Percentiles rank a stretch among this genome's conserved stretches.
phyloP scores from a whole-genome alignment of 169 alveolate species.

The Cryptosporidium meleagridis region DNA sequence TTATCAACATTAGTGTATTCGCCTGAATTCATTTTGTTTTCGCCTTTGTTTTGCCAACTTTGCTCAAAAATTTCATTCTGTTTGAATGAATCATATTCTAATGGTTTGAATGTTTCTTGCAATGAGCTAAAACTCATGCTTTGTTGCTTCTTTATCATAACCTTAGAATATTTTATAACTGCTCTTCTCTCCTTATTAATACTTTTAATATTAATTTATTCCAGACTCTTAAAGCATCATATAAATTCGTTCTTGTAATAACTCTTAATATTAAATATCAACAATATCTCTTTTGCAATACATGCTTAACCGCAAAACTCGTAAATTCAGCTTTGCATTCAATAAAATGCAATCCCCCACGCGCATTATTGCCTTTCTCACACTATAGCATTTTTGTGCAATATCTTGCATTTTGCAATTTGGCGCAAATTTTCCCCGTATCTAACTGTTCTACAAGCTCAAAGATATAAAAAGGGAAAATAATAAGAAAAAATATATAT shows the following conservation, averaged over 20 bases:
- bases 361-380: constrained; percentile 52
- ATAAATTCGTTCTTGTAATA: constrained; percentile 8
- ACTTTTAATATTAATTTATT: constrained; percentile 2
- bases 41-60: constrained; percentile 14
- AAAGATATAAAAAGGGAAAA: background rate
- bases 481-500: background rate
- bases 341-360: constrained; percentile 74
- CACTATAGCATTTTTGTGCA: constrained; percentile 5
- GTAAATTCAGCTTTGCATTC: constrained; percentile 73
- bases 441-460: background rate
- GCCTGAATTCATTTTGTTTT: background rate
- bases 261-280: background rate
- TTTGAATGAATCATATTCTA: constrained; percentile 21
- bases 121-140: constrained; percentile 10
- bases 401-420: constrained; percentile 9
- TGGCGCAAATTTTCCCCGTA: constrained; percentile 18
- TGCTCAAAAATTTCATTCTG: constrained; percentile 10
- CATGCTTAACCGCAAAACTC: constrained; percentile 77
- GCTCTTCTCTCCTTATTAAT: constrained; percentile 29
- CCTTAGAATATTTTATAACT: background rate
- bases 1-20: background rate
- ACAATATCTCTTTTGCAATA: constrained; percentile 26
- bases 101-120: constrained; percentile 28
- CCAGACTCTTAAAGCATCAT: constrained; percentile 6
- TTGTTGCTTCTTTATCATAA: constrained; percentile 47